Percentiles rank a stretch among this genome's conserved stretches.
phyloP scores from a whole-genome alignment of 148 eudicot genomes.

The Fallopia convolvulus region DNA sequence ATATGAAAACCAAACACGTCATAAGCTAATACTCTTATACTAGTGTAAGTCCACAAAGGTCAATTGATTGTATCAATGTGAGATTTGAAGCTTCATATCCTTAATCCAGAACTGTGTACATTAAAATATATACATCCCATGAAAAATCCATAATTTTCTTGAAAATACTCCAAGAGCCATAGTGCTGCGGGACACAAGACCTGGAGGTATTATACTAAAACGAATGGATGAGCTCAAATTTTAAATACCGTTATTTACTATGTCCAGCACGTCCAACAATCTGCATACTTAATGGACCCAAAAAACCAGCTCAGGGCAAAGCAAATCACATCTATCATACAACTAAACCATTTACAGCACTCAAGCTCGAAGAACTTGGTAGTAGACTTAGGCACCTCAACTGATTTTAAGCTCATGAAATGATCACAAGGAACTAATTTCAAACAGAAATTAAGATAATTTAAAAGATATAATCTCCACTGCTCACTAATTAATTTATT shows the following conservation, averaged over 20 bases:
- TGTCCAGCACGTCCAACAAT: neutral
- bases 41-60: neutral
- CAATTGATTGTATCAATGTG: neutral
- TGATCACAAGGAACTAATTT: neutral
- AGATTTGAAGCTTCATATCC: neutral
- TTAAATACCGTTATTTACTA: neutral
- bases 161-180: neutral
- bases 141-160: neutral
- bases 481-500: neutral
- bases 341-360: neutral
- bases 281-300: neutral
- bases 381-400: neutral
- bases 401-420: neutral
- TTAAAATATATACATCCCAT: neutral
- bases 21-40: neutral
- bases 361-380: neutral
- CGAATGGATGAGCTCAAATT: neutral
- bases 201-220: neutral
- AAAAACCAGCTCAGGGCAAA: neutral
- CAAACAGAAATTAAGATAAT: neutral
- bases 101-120: neutral
- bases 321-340: neutral
- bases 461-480: neutral
- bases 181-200: neutral
- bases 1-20: neutral